These are phyloP conservation scores for Testicularia cyperi DNA, from an alignment of 1,284 basidiomycete genomes.

Conservation along the genomic window DNA sequence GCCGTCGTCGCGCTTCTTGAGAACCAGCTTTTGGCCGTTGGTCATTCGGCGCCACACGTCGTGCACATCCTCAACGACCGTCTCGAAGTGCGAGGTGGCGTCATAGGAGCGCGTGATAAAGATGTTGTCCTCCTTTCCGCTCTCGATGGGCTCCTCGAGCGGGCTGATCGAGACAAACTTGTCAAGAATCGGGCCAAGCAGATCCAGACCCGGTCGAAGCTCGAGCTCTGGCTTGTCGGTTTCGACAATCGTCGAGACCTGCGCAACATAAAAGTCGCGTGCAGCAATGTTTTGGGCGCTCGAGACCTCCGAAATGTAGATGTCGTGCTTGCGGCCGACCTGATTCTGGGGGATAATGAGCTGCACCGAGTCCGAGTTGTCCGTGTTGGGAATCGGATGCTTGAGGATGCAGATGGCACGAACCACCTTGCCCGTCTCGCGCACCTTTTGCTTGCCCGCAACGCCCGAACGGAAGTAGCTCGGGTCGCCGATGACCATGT, in stretches of 20 bases:
- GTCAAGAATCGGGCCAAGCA: slow-evolving; percentile 90
- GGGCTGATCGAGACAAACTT: slow-evolving; percentile 93
- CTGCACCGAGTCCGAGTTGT: slow-evolving; percentile 84
- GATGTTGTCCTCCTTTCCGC: slow-evolving; percentile 79
- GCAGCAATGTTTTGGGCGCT: slow-evolving; percentile 96
- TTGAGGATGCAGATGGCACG: slow-evolving; percentile 97
- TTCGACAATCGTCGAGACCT: slow-evolving; percentile 98
- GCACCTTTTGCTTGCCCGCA: slow-evolving; percentile 69
- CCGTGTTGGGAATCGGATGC: slow-evolving; percentile 96
- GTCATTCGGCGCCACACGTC: slow-evolving; percentile 57
- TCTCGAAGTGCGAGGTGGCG: slow-evolving; percentile 97
- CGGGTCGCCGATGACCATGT: slow-evolving; percentile 96
- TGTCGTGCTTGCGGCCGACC: slow-evolving; percentile 91
- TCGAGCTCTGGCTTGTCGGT: slow-evolving; percentile 89
- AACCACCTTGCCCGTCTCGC: slow-evolving; percentile 92
- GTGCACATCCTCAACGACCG: slow-evolving; percentile 64
- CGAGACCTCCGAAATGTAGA: slow-evolving; percentile 97
- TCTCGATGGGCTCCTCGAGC: slow-evolving; percentile 82
- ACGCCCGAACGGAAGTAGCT: slow-evolving; percentile 81
- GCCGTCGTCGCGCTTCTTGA: slow-evolving; percentile 54
- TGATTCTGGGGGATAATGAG: slow-evolving; percentile 99
- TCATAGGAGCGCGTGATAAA: slow-evolving; percentile 98
- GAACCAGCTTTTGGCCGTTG: slow-evolving; percentile 54
- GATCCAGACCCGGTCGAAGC: slow-evolving; percentile 83
- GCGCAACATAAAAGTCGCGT: slow-evolving; percentile 90